Evolutionary conservation across 202 grass and related monocot genomes (phyloP), one percentile per base, ranked within the genome.

Genomic region (Cymbopogon flexuosus): DNA sequence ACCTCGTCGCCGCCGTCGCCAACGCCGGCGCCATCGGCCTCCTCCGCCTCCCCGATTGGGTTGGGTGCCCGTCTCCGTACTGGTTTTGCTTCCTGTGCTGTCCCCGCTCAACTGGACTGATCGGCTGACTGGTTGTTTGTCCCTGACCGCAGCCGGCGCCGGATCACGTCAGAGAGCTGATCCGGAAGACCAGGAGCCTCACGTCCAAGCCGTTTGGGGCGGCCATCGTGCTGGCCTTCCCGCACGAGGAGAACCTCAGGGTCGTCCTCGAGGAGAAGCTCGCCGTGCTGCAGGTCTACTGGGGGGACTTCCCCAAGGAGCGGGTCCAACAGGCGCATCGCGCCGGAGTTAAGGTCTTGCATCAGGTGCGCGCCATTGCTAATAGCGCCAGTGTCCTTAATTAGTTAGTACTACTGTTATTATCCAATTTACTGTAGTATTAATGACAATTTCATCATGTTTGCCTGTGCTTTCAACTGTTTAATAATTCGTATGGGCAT

Each of bases 1-100:
- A 97, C 67, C 94, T 97, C 79, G 88, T 92, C 54, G 88, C 93
- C 81, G 84, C 92, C n/a, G 92, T 97, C 79, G 89, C 94, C 54
- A 89, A 94, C 81, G 84, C 92, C n/a, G 92, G 92, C 0, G 95
- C 51, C 72, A 91, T 97, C 73, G 95, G 88, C 23, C 66, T 97
- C 67, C 69, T 97, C 83, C 90, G 95, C 58, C 90, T 91, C n/a
- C 95, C 95, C 23, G 95, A 97, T 10, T 93, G 5, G 0, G n/a
- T 35, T 35, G 49, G 5, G 42, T 16, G 6, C 73, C 0, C 45
- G 11, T 45, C 12, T 11, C 42, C 10, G 10, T 45, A 13, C 42
- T 45, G 4, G 3, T 45, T 45, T 8, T 11, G 41, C 8, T 42
- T 11, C 3, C 2, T 43, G 9, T 43, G 10, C 12, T 14, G 41